Percentiles rank a stretch among this genome's conserved stretches.
Evolutionary conservation across 1,139 yeast genomes (phyloP).

Genomic region (Candida pseudocylindracea): DNA sequence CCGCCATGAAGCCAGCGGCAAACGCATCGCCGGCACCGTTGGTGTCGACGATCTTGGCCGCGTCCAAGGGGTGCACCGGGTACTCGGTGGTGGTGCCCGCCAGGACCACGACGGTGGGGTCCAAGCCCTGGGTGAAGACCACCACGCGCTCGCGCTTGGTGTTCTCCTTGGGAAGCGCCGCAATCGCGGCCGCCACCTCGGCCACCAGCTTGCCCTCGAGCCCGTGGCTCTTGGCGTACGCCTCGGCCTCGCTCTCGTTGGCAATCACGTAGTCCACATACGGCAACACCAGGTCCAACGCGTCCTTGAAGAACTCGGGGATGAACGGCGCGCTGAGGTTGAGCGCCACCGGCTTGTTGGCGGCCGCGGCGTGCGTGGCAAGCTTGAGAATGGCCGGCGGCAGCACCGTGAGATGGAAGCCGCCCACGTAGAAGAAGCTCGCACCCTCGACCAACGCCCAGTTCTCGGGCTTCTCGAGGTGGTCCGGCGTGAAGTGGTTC

Average conservation of each 20-base stretch:
- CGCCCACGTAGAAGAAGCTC: conserved; percentile 77
- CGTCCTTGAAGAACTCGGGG: conserved; percentile 86
- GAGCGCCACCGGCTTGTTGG: conserved; percentile 62
- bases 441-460: conserved; percentile 76
- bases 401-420: conserved; percentile 94
- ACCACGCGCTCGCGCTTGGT: conserved; percentile 55
- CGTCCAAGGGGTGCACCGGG: conserved; percentile 52
- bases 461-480: conserved; percentile 74
- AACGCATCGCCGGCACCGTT: conserved; percentile 99
- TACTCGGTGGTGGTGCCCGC: conserved; percentile 23
- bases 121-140: conserved; percentile 81
- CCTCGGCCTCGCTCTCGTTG: conserved; percentile 92
- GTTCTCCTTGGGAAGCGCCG: conserved; percentile 61
- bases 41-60: conserved; percentile 60
- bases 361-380: conserved; percentile 80
- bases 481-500: conserved; percentile 81
- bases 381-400: conserved; percentile 81
- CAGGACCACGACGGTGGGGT: conserved; percentile 42
- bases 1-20: conserved; percentile 94
- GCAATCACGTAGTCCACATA: conserved; percentile 87
- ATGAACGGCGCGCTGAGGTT: conserved; percentile 95
- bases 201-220: conserved; percentile 27
- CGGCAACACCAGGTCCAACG: conserved; percentile 58
- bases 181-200: conserved; percentile 57
- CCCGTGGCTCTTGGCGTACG: conserved; percentile 74